A percentile compares a stretch with the other conserved stretches of the same genome.
Conservation (phyloP, 495 filamentous ascomycete species). For the Talaromyces nanjingensis region DNA sequence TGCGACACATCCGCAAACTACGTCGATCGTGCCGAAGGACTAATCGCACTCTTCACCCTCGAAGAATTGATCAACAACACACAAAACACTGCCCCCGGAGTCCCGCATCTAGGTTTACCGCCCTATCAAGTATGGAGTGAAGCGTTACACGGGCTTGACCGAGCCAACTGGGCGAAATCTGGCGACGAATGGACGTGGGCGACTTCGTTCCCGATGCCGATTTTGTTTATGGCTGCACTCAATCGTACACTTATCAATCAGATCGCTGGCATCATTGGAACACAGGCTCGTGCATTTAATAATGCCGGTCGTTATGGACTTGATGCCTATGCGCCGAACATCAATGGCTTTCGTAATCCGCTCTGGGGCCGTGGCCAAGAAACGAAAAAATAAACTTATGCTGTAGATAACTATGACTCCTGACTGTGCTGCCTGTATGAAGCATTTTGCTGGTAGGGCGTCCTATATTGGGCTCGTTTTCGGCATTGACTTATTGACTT, state of each 20-base stretch:
- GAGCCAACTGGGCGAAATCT: conserved; percentile 42
- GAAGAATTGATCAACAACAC: conserved; percentile 54
- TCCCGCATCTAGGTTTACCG: conserved; percentile 50
- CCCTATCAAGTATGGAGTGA: conserved; percentile 41
- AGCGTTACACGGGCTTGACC: conserved; percentile 53
- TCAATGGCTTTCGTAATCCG: conserved; percentile 63
- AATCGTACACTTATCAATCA: conserved; percentile 52
- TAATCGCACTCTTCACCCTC: conserved; percentile 37
- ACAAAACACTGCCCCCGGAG: conserved; percentile 45
- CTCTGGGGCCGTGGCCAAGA: conserved; percentile 58
- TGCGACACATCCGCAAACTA: conserved; percentile 41
- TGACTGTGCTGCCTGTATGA: too few relatives aligned
- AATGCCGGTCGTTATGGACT: conserved; percentile 52
- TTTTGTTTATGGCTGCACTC: conserved; percentile 52
- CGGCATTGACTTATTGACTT: too few relatives aligned
- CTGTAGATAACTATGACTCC: too few relatives aligned
- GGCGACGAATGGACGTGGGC: conserved; percentile 48
- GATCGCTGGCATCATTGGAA: conserved; percentile 51
- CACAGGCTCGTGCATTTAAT: conserved; percentile 60
- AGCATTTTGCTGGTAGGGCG: too few relatives aligned
- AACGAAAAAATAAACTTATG: too few relatives aligned
- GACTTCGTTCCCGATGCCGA: conserved; percentile 56
- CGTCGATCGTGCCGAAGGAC: conserved; percentile 37
- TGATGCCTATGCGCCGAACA: conserved; percentile 62
- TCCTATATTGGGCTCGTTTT: too few relatives aligned